Percentiles rank a stretch among this genome's conserved stretches.
phyloP scores from a whole-genome alignment of 768 basidiomycete genomes.

The Leucosporidium creatinivorum region DNA sequence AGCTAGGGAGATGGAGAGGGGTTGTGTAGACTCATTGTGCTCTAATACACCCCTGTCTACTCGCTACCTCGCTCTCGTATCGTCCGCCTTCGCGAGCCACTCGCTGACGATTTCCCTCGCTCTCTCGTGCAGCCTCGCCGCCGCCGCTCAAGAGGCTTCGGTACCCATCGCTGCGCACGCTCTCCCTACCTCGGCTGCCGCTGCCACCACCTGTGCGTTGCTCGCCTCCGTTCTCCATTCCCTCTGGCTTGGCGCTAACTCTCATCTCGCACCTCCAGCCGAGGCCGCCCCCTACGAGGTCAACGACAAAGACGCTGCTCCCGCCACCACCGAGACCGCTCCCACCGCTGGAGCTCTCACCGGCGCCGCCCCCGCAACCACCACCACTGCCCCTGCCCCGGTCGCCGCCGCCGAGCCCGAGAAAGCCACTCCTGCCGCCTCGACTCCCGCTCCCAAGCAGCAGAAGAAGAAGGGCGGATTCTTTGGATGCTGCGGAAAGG shows the following conservation, averaged over 20 bases:
- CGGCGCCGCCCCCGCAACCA: not conserved
- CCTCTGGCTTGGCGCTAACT: too few species aligned
- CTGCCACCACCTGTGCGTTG: too few species aligned
- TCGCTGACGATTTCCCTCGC: not conserved
- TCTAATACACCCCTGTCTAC: not conserved
- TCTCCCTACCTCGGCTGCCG: not conserved
- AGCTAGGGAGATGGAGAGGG: not conserved
- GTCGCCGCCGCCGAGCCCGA: not conserved
- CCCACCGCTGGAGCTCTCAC: not conserved
- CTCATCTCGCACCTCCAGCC: not conserved
- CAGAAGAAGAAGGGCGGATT: conserved; percentile 28
- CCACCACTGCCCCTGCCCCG: not conserved
- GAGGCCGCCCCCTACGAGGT: conserved; percentile 17
- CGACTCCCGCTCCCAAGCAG: conserved; percentile 2
- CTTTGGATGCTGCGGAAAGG: conserved; percentile 22
- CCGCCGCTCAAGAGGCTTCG: not conserved
- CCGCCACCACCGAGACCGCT: not conserved
- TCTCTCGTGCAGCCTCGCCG: not conserved
- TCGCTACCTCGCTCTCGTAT: not conserved
- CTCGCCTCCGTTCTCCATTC: too few species aligned
- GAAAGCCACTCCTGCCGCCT: not conserved
- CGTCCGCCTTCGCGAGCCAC: not conserved
- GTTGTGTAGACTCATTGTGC: not conserved
- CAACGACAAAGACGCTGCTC: conserved; percentile 2
- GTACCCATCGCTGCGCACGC: not conserved